Evolutionary conservation across 2,329 filamentous ascomycete genomes (phyloP).

Genomic region (Huntiella bhutanensis): DNA sequence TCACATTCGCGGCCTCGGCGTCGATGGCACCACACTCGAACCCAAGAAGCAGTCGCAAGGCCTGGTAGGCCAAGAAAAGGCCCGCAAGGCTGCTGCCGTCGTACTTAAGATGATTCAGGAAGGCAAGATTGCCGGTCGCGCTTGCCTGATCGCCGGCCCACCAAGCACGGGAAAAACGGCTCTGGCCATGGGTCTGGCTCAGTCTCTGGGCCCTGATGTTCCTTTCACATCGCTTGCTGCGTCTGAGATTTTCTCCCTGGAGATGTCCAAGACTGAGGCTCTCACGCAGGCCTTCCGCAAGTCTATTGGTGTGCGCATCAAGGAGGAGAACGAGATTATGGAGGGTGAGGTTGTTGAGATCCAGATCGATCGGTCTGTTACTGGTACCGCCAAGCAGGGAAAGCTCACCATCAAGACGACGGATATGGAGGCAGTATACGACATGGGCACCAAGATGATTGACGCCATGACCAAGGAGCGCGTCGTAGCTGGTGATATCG

Average conservation of each 20-base stretch:
- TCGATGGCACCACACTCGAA: slow-evolving; percentile 79
- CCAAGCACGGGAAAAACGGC: slow-evolving; percentile 97
- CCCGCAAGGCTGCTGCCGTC: slow-evolving; percentile 85
- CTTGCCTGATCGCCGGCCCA: slow-evolving; percentile 84
- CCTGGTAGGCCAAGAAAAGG: slow-evolving; percentile 89
- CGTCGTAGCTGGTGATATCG: slow-evolving; percentile 95
- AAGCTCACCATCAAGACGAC: slow-evolving; percentile 99
- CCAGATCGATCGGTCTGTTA: slow-evolving; percentile 92
- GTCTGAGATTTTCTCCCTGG: slow-evolving; percentile 93
- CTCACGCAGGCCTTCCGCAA: slow-evolving; percentile 98
- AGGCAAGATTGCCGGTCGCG: slow-evolving; percentile 91
- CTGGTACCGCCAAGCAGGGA: slow-evolving; percentile 90
- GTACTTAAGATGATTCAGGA: slow-evolving; percentile 98
- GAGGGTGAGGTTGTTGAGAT: slow-evolving; percentile 98
- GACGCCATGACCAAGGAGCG: slow-evolving; percentile 99
- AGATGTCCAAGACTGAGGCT: slow-evolving; percentile 98
- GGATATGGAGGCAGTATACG: slow-evolving; percentile 98
- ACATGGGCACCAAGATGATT: slow-evolving; percentile 99
- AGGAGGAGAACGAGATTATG: slow-evolving; percentile 97
- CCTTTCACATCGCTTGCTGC: slow-evolving; percentile 92
- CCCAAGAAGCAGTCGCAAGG: slow-evolving; percentile 74
- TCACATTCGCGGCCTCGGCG: slow-evolving; percentile 87
- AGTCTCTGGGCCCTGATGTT: slow-evolving; percentile 82
- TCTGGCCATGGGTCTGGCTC: slow-evolving; percentile 96
- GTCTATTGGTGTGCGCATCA: slow-evolving; percentile 93